Conservation (phyloP, 1,284 basidiomycete species). For the Thecaphora thlaspeos region DNA sequence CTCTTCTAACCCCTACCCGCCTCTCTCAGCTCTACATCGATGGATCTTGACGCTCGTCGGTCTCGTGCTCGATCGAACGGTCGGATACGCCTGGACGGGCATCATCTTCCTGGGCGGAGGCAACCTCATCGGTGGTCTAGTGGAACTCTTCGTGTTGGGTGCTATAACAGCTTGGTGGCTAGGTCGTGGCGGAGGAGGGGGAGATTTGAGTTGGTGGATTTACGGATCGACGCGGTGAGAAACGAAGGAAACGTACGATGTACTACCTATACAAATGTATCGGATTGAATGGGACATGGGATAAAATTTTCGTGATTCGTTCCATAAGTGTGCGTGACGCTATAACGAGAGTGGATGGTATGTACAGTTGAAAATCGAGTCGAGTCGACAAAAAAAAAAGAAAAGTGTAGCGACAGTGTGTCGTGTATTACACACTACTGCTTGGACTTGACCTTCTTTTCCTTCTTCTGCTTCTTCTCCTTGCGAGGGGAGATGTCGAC, state of each 20-base stretch:
- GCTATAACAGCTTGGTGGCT: constrained; percentile 43
- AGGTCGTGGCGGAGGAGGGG: too few relatives aligned
- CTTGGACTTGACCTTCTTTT: not conserved
- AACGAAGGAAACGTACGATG: too few relatives aligned
- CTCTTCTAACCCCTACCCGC: constrained; percentile 58
- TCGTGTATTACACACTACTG: too few relatives aligned
- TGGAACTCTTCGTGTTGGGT: constrained; percentile 39
- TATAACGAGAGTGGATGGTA: too few relatives aligned
- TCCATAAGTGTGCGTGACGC: too few relatives aligned
- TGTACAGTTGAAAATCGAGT: too few relatives aligned
- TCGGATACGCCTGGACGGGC: constrained; percentile 74
- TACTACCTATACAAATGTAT: too few relatives aligned
- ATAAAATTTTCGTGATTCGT: too few relatives aligned
- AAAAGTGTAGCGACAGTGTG: too few relatives aligned
- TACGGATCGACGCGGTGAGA: not conserved
- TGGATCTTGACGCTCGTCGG: constrained; percentile 60
- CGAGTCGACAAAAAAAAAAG: too few relatives aligned
- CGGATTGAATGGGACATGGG: too few relatives aligned
- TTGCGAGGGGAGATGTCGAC: not conserved
- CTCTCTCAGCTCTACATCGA: constrained; percentile 18
- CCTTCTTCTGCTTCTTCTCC: not conserved
- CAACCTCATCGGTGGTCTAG: constrained; percentile 58
- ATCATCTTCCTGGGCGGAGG: constrained; percentile 74
- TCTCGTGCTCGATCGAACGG: constrained; percentile 67
- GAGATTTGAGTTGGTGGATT: not conserved